Percentiles rank a stretch among this genome's conserved stretches.
phyloP scores from a whole-genome alignment of 2,329 filamentous ascomycete species.

The Penicillium rolfsii region DNA sequence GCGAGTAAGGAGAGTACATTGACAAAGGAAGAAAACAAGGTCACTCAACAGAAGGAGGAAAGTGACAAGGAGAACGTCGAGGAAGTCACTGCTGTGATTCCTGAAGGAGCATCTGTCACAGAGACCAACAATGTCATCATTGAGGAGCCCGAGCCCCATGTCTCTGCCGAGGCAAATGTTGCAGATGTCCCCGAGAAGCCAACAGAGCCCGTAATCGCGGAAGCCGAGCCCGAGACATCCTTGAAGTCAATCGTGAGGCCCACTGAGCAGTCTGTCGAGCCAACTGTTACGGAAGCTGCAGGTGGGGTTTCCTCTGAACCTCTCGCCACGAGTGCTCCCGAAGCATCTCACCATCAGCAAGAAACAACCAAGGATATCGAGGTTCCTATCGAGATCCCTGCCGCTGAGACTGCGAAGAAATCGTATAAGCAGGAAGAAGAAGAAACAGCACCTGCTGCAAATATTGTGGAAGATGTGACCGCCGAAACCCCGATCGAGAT shows the following conservation, averaged over 20 bases:
- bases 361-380: neutral
- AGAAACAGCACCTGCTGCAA: slow-evolving; percentile 5
- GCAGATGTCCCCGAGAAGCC: slow-evolving; percentile 2
- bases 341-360: neutral
- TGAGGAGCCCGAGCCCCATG: slow-evolving; percentile 16
- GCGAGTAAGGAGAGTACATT: slow-evolving; percentile 12
- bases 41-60: slow-evolving; percentile 14
- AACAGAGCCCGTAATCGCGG: neutral
- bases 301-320: neutral
- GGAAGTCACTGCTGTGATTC: slow-evolving; percentile 10
- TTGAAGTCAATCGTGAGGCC: slow-evolving; percentile 7
- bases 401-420: neutral
- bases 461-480: neutral
- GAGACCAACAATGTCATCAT: slow-evolving; percentile 8
- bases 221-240: slow-evolving; percentile 3
- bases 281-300: slow-evolving; percentile 6
- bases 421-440: neutral
- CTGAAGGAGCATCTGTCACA: slow-evolving; percentile 13
- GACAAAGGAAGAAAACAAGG: slow-evolving; percentile 13
- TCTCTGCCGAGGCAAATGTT: neutral
- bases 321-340: neutral
- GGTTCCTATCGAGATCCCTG: neutral
- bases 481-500: slow-evolving; percentile 1
- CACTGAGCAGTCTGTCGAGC: slow-evolving; percentile 15
- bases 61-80: slow-evolving; percentile 28